Conservation (phyloP, 768 basidiomycete genomes). For the Chalciporus sphaerocephalus region DNA sequence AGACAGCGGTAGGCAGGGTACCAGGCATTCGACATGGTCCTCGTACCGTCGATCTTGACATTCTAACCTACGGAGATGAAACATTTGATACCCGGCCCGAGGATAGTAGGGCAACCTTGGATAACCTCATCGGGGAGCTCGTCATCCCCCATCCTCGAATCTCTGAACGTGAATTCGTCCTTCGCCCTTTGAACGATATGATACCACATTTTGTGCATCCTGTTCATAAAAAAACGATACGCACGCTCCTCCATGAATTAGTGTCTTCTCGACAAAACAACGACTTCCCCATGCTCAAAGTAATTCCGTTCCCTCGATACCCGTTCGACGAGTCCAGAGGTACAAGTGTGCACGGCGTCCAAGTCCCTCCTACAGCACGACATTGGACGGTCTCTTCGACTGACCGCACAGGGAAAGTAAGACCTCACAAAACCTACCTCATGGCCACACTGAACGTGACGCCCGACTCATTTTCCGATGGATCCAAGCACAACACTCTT, state of each 20-base stretch:
- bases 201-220: conserved; percentile 76
- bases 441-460: conserved; percentile 95
- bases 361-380: conserved; percentile 19
- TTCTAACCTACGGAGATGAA: conserved; percentile 66
- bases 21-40: conserved; percentile 83
- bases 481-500: conserved; percentile 52
- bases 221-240: conserved; percentile 41
- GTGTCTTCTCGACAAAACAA: conserved; percentile 25
- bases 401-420: conserved; percentile 9
- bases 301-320: conserved; percentile 68
- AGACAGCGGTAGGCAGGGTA: conserved; percentile 69
- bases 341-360: conserved; percentile 6
- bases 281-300: conserved; percentile 56
- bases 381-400: conserved; percentile 25
- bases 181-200: conserved; percentile 84
- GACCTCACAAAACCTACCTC: conserved; percentile 50
- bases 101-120: conserved; percentile 44
- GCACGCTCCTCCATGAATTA: conserved; percentile 42
- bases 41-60: conserved; percentile 84
- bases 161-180: conserved; percentile 85
- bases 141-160: conserved; percentile 82
- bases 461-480: conserved; percentile 96
- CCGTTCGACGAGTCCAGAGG: conserved; percentile 30
- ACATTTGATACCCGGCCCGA: conserved; percentile 55
- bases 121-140: conserved; percentile 62